These are phyloP conservation scores for Trichoderma arundinaceum DNA, from an alignment of 2,329 filamentous ascomycete genomes.

Conservation along the genomic window DNA sequence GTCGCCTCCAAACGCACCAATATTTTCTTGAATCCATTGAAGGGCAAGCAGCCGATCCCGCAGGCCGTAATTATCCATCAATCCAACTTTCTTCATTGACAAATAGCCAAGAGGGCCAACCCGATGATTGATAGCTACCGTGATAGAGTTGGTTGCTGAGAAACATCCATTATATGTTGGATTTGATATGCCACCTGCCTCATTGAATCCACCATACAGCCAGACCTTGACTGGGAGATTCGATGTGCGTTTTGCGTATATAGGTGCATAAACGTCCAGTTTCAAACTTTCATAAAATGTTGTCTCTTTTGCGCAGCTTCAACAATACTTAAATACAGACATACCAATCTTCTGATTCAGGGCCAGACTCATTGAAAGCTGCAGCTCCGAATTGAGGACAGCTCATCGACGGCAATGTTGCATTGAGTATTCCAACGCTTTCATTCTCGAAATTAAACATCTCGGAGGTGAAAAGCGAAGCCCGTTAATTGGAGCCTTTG, in stretches of 20 bases:
- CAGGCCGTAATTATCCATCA: conserved; percentile 35
- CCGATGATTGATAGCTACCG: conserved; percentile 35
- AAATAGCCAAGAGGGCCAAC: conserved; percentile 33
- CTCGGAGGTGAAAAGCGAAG: no score
- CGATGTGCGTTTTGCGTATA: conserved; percentile 5
- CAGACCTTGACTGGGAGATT: conserved; percentile 36
- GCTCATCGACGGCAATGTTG: not conserved
- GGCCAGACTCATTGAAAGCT: not conserved
- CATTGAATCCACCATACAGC: conserved; percentile 33
- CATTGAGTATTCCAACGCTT: no score
- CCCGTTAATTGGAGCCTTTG: no score
- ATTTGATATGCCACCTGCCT: conserved; percentile 28
- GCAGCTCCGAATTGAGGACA: conserved; percentile 19
- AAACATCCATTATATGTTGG: conserved; percentile 35
- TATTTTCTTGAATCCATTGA: conserved; percentile 33
- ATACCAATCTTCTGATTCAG: conserved; percentile 14
- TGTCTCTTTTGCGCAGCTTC: no score
- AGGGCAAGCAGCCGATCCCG: conserved; percentile 33
- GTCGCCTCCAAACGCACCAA: conserved; percentile 48
- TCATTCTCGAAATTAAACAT: no score
- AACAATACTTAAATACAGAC: not conserved
- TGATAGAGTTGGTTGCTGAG: conserved; percentile 40
- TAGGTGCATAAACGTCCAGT: not conserved
- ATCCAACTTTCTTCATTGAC: conserved; percentile 23
- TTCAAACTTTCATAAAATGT: no score